Conservation (phyloP, 208 protist species). For the Acanthamoeba lenticulata region DNA sequence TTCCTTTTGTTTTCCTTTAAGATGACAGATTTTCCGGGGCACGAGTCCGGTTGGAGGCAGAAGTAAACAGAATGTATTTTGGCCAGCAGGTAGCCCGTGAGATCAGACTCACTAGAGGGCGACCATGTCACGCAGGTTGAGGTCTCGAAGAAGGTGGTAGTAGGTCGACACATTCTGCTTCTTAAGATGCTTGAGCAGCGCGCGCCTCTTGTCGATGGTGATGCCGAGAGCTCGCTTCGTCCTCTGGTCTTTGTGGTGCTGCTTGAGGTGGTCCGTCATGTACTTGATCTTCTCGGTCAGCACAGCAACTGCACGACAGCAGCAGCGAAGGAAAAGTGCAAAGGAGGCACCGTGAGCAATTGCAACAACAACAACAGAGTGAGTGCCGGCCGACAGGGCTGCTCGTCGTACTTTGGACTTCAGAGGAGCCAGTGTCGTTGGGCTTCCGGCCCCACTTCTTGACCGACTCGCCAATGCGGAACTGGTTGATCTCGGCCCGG, state of each 20-base stretch:
- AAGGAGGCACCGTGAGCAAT: no score
- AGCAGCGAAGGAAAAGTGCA: no score
- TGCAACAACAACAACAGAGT: background rate
- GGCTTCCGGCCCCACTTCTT: background rate
- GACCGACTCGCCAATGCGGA: background rate
- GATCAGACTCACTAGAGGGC: no score
- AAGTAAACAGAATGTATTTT: no score
- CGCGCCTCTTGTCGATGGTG: slow-evolving; percentile 29
- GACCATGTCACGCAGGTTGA: slow-evolving; percentile 43
- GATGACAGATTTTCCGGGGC: no score
- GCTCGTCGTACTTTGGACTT: slow-evolving; percentile 51
- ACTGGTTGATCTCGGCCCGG: background rate
- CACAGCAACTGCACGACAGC: slow-evolving; percentile 11
- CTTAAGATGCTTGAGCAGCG: slow-evolving; percentile 61
- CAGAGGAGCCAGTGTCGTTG: slow-evolving; percentile 62
- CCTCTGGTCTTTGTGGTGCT: slow-evolving; percentile 41
- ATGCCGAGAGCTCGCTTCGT: slow-evolving; percentile 10
- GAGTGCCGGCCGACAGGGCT: no score
- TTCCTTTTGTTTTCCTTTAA: no score
- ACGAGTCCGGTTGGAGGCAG: no score
- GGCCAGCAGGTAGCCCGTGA: no score
- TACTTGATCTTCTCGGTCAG: slow-evolving; percentile 52
- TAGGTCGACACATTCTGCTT: slow-evolving; percentile 52
- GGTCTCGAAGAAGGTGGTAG: slow-evolving; percentile 7
- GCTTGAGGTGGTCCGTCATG: slow-evolving; percentile 8